These are phyloP conservation scores for Gorgonomyces haynaldii DNA, from an alignment of 192 early-diverging fungal genomes.

Conservation along the genomic window DNA sequence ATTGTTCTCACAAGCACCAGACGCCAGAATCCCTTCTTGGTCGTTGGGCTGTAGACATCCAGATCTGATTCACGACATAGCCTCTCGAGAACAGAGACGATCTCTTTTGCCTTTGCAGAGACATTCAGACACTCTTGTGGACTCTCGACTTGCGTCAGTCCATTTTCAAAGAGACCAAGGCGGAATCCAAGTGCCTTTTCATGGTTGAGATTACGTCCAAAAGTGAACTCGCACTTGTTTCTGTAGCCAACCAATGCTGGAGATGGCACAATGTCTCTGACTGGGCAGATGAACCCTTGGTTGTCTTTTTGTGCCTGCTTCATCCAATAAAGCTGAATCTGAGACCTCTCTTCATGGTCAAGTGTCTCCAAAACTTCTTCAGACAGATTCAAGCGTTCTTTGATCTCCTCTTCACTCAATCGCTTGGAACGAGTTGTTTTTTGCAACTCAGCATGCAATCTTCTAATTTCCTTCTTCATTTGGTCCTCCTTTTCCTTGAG, in stretches of 20 bases:
- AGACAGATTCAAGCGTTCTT: slow-evolving; percentile 9
- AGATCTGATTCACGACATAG: slow-evolving; percentile 16
- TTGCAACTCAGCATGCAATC: slow-evolving; percentile 20
- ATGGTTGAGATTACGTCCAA: slow-evolving; percentile 47
- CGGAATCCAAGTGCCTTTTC: slow-evolving; percentile 52
- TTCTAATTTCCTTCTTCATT: slow-evolving; percentile 25
- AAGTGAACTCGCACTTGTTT: slow-evolving; percentile 69
- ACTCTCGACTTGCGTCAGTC: slow-evolving; percentile 38
- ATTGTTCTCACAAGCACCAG: slow-evolving; percentile 49
- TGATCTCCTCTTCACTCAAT: slow-evolving; percentile 17
- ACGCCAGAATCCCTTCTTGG: slow-evolving; percentile 54
- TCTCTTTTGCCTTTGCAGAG: slow-evolving; percentile 29
- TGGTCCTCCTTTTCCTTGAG: slow-evolving; percentile 32
- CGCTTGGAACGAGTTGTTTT: slow-evolving; percentile 24
- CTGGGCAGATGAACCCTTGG: slow-evolving; percentile 14
- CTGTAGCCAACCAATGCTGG: slow-evolving; percentile 51
- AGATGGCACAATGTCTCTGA: slow-evolving; percentile 28
- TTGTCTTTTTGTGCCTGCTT: neutral
- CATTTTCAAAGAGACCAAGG: slow-evolving; percentile 52
- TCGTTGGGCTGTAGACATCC: slow-evolving; percentile 30
- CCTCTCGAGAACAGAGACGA: slow-evolving; percentile 33
- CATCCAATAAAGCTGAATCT: slow-evolving; percentile 7
- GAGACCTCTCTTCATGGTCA: slow-evolving; percentile 18
- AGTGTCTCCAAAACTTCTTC: slow-evolving; percentile 2
- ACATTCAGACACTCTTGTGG: slow-evolving; percentile 36